Evolutionary conservation across 139 green algal genomes (phyloP), one percentile per base, ranked within the genome.

Genomic region (Haematococcus sp.): DNA sequence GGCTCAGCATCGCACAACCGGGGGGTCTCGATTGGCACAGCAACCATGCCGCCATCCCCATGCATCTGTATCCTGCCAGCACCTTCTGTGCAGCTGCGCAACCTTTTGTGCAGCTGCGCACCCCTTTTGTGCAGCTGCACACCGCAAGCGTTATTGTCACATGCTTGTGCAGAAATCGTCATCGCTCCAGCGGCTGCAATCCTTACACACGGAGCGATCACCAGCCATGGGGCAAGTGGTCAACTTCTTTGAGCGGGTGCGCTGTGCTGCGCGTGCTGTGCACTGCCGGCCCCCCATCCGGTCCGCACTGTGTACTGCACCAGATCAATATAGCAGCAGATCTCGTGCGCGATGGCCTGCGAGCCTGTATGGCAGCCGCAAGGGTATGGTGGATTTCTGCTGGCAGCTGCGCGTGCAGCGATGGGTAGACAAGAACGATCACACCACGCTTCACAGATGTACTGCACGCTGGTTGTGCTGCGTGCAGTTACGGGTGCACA

Each of bases 401-500:
- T 11, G 44, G 15, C 16, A 19, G 55, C 19, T 33, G 55, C 19
- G n/a, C 19, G 55, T 33, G 22, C 17, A 31, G 7, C 25, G 7
- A 30, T n/a, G n/a, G n/a, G n/a, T n/a, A n/a, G n/a, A n/a, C n/a
- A n/a, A n/a, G n/a, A n/a, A n/a, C n/a, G n/a, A n/a, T n/a, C n/a
- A n/a, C n/a, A n/a, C n/a, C n/a, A 49, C 40, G 40, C 40, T 49
- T 49, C 11, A 7, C 40, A 49, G 7, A 11, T 11, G 40, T 49
- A 49, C 40, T 11, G 40, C 40, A 49, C n/a, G 46, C 46, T 55
- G 46, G 15, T 55, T 15, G 17, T 55, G 46, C n/a, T 30, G n/a
- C 54, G 16, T 51, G 55, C 79, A 85, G 80, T 43, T 85, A n/a
- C 49, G 80, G 19, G 25, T 52, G 2, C 76, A 77, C 19, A 68